Evolutionary conservation across 768 basidiomycete species (phyloP), one percentile per base, ranked within the genome.

Genomic region (Psilocybe sp.): DNA sequence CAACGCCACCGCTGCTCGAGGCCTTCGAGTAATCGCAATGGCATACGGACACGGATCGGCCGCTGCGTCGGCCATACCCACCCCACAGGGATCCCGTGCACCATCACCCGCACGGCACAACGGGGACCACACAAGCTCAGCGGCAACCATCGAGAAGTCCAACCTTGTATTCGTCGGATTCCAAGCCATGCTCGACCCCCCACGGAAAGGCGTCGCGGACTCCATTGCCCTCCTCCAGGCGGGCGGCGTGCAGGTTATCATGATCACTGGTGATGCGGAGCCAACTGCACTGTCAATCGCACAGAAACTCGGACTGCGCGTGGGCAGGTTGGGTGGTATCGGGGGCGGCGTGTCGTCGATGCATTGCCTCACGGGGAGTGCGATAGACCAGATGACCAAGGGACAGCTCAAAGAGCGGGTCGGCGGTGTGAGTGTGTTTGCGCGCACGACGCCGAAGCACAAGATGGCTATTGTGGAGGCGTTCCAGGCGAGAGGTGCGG

Each of bases 381-480:
- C 85, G 48, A 87, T 98, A 57, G 95, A 98, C 67, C 74, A 79
- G 66, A 80, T 98, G 81, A 85, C 66, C 54, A 86, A 87, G 67
- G 75, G 74, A 40, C 92, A 97, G 70, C 68, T 98, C 62, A 74
- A 79, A 67, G 94, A 96, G 62, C 68, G 86, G 48, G 89, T 97
- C 16, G 91, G 85, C 5, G 76, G 70, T 18, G 82, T 96, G 19
- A 88, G 82, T 47, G 92, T 98, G 44, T 98, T 96, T 73, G 96
- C 95, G 55, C 75, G 96, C 61, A 96, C 94, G 67, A 97, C 95
- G 45, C 95, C 95, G 52, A 82, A 89, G 65, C 96, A 98, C 67
- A 98, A 98, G 74, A 95, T 98, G 92, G 85, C 89, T 46, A 98
- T 98, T 60, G 85, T 98, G 28, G 87, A 92, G 65, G 95, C 95